A percentile compares a stretch with the other conserved stretches of the same genome.
phyloP scores from a whole-genome alignment of 164 flowering plant species.

The Magnolia sinica region DNA sequence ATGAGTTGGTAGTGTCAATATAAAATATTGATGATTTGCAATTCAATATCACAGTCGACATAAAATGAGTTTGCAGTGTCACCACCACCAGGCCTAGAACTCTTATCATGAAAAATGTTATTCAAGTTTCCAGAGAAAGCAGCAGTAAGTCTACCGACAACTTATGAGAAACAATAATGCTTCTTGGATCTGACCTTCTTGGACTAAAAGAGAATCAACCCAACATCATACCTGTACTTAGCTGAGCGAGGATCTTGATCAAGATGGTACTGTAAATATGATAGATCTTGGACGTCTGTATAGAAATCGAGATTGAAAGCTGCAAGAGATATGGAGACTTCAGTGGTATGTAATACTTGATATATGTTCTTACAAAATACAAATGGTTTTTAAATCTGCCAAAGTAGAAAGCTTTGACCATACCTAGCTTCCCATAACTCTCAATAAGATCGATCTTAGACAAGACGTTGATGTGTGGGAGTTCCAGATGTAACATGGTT shows the following conservation, averaged over 20 bases:
- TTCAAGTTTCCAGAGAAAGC: neutral
- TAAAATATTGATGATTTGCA: neutral
- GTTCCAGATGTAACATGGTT: conserved; percentile 91
- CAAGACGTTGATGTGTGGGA: conserved; percentile 90
- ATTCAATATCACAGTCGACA: neutral
- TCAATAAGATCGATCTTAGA: conserved; percentile 96
- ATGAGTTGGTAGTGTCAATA: too few relatives aligned
- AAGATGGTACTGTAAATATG: conserved; percentile 68
- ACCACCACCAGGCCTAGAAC: too few relatives aligned
- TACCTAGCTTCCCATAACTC: conserved; percentile 89
- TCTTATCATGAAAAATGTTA: too few relatives aligned
- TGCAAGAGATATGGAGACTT: conserved; percentile 31
- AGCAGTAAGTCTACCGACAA: neutral
- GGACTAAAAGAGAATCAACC: neutral
- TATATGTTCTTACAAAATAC: neutral
- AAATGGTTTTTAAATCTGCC: neutral
- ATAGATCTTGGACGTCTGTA: conserved; percentile 87
- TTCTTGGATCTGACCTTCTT: neutral
- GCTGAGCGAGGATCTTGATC: conserved; percentile 87
- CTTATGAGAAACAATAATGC: neutral
- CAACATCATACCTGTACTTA: conserved; percentile 63
- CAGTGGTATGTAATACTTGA: neutral
- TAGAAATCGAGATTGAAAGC: conserved; percentile 91
- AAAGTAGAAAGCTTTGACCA: conserved; percentile 9
- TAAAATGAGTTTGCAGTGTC: neutral